phyloP scores from a whole-genome alignment of 2,329 filamentous ascomycete species.

The Xenosphaeropsis pyriputrescens region DNA sequence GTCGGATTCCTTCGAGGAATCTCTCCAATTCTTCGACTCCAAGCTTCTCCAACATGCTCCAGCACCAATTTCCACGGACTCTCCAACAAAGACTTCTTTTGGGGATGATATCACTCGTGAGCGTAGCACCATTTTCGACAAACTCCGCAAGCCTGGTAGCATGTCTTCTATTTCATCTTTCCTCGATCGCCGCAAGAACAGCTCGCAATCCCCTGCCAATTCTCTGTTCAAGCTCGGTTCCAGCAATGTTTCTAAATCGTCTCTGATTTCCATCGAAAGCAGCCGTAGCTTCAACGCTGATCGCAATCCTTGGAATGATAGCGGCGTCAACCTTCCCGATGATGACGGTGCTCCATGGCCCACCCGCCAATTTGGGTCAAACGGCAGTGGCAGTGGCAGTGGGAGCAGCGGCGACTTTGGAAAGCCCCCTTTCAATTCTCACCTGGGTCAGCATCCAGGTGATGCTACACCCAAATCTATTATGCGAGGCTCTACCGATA shows the following conservation, averaged over 20 bases:
- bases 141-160: slow-evolving; percentile 85
- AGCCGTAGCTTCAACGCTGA: slow-evolving; percentile 81
- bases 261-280: slow-evolving; percentile 89
- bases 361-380: slow-evolving; percentile 42
- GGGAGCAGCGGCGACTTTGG: slow-evolving; percentile 27
- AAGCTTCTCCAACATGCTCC: slow-evolving; percentile 92
- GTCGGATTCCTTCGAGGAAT: slow-evolving; percentile 97
- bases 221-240: slow-evolving; percentile 89
- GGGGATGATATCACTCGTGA: slow-evolving; percentile 68
- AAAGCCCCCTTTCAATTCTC: slow-evolving; percentile 28
- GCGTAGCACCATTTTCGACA: slow-evolving; percentile 74
- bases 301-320: slow-evolving; percentile 96
- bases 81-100: slow-evolving; percentile 75
- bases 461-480: slow-evolving; percentile 76
- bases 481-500: slow-evolving; percentile 74
- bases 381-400: slow-evolving; percentile 49
- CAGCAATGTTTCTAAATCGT: slow-evolving; percentile 83
- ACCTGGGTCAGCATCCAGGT: slow-evolving; percentile 42
- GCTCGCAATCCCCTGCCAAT: slow-evolving; percentile 64
- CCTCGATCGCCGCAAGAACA: slow-evolving; percentile 88
- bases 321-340: slow-evolving; percentile 84
- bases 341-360: slow-evolving; percentile 57
- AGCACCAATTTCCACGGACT: slow-evolving; percentile 66
- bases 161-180: slow-evolving; percentile 95
- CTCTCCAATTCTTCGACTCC: slow-evolving; percentile 90